Evolutionary conservation across 257 asterid genomes (phyloP).

Genomic region (Pogostemon cablin): DNA sequence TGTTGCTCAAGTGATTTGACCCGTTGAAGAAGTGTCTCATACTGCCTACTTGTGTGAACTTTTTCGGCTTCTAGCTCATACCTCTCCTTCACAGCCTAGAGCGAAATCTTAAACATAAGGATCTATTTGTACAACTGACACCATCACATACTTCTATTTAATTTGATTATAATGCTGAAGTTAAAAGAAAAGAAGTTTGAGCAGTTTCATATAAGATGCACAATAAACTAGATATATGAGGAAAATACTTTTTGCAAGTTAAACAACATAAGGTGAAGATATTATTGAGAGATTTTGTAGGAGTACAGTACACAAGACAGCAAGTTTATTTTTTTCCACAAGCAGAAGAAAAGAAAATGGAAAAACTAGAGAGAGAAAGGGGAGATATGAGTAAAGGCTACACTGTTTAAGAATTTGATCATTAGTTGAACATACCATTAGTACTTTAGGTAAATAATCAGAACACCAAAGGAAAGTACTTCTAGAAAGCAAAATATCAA

Average conservation of each 20-base stretch:
- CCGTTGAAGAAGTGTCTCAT: constrained; percentile 46
- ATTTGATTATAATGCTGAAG: background rate
- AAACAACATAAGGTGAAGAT: constrained; percentile 27
- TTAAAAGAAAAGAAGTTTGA: constrained; percentile 12
- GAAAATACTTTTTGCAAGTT: constrained; percentile 13
- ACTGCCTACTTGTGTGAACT: constrained; percentile 45
- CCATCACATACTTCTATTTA: constrained; percentile 21
- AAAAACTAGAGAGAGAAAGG: constrained; percentile 19
- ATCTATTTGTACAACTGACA: constrained; percentile 23
- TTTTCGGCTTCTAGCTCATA: constrained; percentile 63
- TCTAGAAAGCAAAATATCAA: background rate
- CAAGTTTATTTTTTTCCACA: background rate
- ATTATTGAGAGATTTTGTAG: background rate
- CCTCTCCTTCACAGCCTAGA: constrained; percentile 71
- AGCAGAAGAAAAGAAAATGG: constrained; percentile 18
- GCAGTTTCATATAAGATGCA: constrained; percentile 20
- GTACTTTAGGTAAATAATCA: constrained; percentile 11
- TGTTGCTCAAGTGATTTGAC: constrained; percentile 59
- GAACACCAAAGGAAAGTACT: constrained; percentile 10
- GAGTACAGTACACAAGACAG: constrained; percentile 22
- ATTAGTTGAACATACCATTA: constrained; percentile 15
- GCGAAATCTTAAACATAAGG: constrained; percentile 34
- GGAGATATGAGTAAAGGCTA: constrained; percentile 25
- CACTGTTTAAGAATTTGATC: constrained; percentile 14
- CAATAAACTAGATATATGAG: background rate